phyloP scores from a whole-genome alignment of 129 eudicot genomes.

The Helichrysum umbraculigerum region DNA sequence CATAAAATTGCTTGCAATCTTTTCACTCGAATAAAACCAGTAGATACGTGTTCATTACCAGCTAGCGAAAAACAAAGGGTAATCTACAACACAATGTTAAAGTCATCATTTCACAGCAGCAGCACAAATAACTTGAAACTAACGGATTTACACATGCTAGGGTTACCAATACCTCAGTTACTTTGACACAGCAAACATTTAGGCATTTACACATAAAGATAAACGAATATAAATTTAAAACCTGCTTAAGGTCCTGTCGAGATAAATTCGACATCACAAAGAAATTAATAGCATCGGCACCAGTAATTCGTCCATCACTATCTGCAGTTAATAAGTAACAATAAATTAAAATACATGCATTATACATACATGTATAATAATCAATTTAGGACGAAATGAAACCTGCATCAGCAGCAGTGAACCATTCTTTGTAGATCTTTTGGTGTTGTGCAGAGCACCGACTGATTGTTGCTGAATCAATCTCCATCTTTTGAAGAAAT shows the following conservation, averaged over 20 bases:
- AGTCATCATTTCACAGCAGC: not conserved
- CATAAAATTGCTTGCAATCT: not conserved
- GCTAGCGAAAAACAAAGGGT: not conserved
- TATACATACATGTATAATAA: not conserved
- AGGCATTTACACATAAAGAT: not conserved
- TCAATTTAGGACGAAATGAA: not conserved
- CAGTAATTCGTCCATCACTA: constrained; percentile 88
- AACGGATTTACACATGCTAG: constrained; percentile 14
- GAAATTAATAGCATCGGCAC: constrained; percentile 81
- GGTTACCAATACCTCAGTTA: not conserved
- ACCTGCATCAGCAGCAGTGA: constrained; percentile 85
- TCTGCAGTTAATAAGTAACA: constrained; percentile 39
- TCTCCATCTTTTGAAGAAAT: constrained; percentile 53
- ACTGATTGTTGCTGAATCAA: constrained; percentile 65
- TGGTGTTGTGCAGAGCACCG: constrained; percentile 85
- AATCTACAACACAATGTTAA: not conserved
- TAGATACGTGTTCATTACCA: not conserved
- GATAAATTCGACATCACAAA: constrained; percentile 75
- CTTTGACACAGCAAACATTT: not conserved
- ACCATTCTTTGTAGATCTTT: constrained; percentile 87
- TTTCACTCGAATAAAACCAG: not conserved
- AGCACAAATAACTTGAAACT: constrained; percentile 3
- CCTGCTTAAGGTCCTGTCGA: constrained; percentile 89
- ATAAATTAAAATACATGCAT: not conserved
- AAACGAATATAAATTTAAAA: constrained; percentile 23